Base-by-base conservation (phyloP, 2,329 filamentous ascomycete species). In the Phyllosticta ampelicida region DNA sequence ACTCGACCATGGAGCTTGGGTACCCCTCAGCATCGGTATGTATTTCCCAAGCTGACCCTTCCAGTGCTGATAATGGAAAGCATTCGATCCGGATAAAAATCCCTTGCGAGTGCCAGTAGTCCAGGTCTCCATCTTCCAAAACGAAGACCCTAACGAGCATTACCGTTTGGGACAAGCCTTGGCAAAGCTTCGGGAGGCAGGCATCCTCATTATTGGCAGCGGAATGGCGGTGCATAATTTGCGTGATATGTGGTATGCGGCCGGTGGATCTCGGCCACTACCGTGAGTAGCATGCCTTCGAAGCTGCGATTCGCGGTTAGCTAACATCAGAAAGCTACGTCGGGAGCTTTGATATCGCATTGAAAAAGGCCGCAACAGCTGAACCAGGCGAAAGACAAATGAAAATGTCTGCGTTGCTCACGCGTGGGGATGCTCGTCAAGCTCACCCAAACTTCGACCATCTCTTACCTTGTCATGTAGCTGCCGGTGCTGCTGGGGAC, bases 1-100 rank as follows among this genome's bases (percentile, higher is more conserved):
- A 0, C 75, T 89, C 0, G 87, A 90, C 65, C 87, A 90, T 66
- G 87, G 87, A 19, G 86, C 90, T 21, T 90, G 86, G 78, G 84
- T 81, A 0, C 81, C 82, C 10, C 89, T 90, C 68, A 79, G 78
- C 62, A 75, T 71, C 61, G 74, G 75, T 78, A 69, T 30, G 74
- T 71, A 44, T 30, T 30, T 16, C 5, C 20, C 19, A 9, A 3
- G 1, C 10, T 10, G 23, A 26, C 2, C 3, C n/a, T 50, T 48
- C 18, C 49, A 18, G n/a, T 50, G 52, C 50, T 57, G 21, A 26
- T 54, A 53, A 18, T 21, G 49, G 62, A 65, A 59, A 61, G 69
- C 70, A 5, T 74, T 74, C 62, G 62, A 71, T 54, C 70, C 70
- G 0, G 60, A 68, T 52, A 66, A 64, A 52, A 74, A 73, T 60